phyloP scores from a whole-genome alignment of 768 basidiomycete species.

The Lactifluus subvellereus region DNA sequence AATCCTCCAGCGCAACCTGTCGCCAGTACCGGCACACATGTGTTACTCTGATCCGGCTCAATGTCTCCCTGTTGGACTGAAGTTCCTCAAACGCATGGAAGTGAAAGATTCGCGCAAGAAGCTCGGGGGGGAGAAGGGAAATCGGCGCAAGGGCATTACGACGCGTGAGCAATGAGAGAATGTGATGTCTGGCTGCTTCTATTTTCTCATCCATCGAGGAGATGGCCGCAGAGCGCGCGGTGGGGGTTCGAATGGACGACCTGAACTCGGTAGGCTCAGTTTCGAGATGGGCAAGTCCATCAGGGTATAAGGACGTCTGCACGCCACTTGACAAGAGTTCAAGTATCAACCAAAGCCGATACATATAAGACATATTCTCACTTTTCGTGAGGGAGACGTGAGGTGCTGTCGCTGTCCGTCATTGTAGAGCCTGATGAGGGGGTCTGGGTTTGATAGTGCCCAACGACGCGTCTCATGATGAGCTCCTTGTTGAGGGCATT shows the following conservation, averaged over 20 bases:
- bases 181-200: not conserved
- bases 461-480: slow-evolving; percentile 3
- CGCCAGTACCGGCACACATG: slow-evolving; percentile 22
- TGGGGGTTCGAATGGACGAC: not conserved
- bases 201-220: slow-evolving; percentile 1
- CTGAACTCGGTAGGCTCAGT: not conserved
- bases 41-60: slow-evolving; percentile 13
- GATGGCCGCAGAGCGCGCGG: not conserved
- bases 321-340: not conserved
- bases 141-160: slow-evolving; percentile 8
- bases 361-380: not conserved
- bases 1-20: slow-evolving; percentile 9
- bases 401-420: not conserved
- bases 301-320: not conserved
- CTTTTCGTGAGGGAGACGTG: not conserved
- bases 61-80: not conserved
- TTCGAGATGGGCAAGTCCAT: not conserved
- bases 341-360: not conserved
- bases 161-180: not conserved
- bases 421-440: not conserved
- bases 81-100: not conserved
- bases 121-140: slow-evolving; percentile 12
- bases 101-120: slow-evolving; percentile 13
- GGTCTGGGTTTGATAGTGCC: not conserved
- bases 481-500: slow-evolving; percentile 5